Conservation (phyloP, 139 green algal genomes). For the Zygnema circumcarinatum region DNA sequence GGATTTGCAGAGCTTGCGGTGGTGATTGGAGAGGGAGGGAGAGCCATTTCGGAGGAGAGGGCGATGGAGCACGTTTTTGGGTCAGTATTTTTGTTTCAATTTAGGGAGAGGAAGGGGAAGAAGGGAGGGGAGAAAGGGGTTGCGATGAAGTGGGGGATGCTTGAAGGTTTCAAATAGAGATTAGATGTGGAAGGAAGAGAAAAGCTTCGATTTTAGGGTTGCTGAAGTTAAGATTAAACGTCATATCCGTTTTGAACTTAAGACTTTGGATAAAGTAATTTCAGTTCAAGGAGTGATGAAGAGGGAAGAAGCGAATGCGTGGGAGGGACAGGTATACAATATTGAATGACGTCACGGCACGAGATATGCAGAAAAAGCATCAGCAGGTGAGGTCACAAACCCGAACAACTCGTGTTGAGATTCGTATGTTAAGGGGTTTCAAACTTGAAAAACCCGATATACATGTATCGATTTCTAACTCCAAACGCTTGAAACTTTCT, state of each 20-base stretch:
- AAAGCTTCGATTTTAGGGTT: background rate
- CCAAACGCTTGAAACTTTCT: too few relatives aligned
- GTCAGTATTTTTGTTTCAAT: constrained; percentile 8
- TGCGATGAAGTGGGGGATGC: background rate
- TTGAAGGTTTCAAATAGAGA: background rate
- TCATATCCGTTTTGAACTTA: too few relatives aligned
- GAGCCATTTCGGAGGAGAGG: constrained; percentile 27
- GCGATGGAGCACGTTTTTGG: constrained; percentile 62
- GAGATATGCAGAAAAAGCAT: constrained; percentile 56
- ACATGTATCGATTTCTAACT: too few relatives aligned
- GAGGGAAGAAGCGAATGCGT: too few relatives aligned
- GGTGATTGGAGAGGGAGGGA: constrained; percentile 56
- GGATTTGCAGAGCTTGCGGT: constrained; percentile 62
- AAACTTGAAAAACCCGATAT: too few relatives aligned
- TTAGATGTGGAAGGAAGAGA: background rate
- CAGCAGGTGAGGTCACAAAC: constrained; percentile 56
- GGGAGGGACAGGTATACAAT: constrained; percentile 60
- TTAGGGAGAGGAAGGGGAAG: background rate
- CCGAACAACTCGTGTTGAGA: too few relatives aligned
- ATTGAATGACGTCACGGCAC: constrained; percentile 62
- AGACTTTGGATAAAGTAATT: background rate
- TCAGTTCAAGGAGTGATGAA: background rate
- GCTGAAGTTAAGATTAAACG: background rate
- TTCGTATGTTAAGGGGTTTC: too few relatives aligned
- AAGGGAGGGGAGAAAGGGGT: background rate